phyloP scores from a whole-genome alignment of 2,329 filamentous ascomycete genomes.

The Colletotrichum liriopes region DNA sequence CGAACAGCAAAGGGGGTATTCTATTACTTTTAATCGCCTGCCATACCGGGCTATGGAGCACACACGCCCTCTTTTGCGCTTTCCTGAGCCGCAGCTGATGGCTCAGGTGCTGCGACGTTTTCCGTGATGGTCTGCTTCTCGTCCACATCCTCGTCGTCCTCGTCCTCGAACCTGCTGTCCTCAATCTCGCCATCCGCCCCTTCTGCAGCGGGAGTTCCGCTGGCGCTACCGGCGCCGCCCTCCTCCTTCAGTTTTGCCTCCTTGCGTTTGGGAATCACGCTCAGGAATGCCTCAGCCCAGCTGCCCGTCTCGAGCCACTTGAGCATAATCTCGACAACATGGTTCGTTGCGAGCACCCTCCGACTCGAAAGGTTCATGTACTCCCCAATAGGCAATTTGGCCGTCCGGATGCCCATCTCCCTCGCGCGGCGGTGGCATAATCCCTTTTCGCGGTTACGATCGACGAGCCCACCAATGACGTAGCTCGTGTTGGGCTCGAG shows the following conservation, averaged over 20 bases:
- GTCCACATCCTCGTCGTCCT: conserved; percentile 50
- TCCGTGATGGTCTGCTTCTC: conserved; percentile 46
- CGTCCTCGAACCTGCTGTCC: conserved; percentile 47
- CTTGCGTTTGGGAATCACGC: conserved; percentile 92
- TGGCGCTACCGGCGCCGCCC: conserved; percentile 10
- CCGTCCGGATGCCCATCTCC: conserved; percentile 84
- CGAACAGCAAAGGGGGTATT: conserved; percentile 35
- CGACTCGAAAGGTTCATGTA: conserved; percentile 93
- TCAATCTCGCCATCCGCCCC: conserved; percentile 46
- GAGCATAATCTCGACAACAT: conserved; percentile 97
- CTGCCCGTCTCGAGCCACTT: conserved; percentile 91
- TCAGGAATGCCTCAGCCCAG: conserved; percentile 91
- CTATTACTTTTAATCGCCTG: conserved; percentile 33
- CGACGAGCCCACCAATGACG: conserved; percentile 93
- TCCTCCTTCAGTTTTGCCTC: conserved; percentile 76
- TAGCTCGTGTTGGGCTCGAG: conserved; percentile 93
- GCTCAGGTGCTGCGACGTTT: conserved; percentile 3
- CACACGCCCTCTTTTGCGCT: neutral
- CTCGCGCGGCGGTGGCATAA: conserved; percentile 89
- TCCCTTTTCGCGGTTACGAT: conserved; percentile 96
- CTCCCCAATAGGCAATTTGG: conserved; percentile 93
- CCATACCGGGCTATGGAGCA: conserved; percentile 32
- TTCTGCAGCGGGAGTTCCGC: conserved; percentile 48
- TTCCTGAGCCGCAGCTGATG: conserved; percentile 26
- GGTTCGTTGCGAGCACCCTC: conserved; percentile 91